Conservation (phyloP, 768 basidiomycete species). For the Steccherinum ochraceum region DNA sequence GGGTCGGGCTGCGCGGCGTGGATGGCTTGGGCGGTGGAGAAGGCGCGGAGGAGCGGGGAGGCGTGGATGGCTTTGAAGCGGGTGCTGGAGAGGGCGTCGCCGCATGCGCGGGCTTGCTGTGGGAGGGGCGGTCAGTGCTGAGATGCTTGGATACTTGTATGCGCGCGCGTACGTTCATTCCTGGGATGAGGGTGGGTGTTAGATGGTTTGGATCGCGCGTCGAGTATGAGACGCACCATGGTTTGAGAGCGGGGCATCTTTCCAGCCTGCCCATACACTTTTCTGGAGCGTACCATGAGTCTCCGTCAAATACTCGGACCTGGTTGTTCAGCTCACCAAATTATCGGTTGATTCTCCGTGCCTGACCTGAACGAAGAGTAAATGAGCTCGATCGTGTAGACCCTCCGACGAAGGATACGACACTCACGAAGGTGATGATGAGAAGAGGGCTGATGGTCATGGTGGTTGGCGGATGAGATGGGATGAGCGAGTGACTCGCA, state of each 20-base stretch:
- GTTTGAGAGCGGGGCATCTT: constrained; percentile 66
- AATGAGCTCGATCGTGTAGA: no score
- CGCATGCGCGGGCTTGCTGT: constrained; percentile 40
- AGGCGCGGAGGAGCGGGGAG: constrained; percentile 61
- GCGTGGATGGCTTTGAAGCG: constrained; percentile 53
- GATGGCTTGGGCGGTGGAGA: constrained; percentile 54
- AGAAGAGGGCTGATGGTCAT: not conserved
- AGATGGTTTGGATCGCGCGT: not conserved
- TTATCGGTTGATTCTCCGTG: constrained; percentile 81
- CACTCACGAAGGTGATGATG: constrained; percentile 16
- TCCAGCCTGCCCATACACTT: constrained; percentile 71
- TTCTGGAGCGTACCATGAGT: not conserved
- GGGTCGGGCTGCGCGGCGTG: constrained; percentile 39
- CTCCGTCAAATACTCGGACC: not conserved
- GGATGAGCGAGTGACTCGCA: no score
- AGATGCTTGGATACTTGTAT: constrained; percentile 17
- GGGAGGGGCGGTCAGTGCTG: not conserved
- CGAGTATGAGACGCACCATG: constrained; percentile 44
- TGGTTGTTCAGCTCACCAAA: constrained; percentile 35
- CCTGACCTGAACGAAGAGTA: constrained; percentile 48
- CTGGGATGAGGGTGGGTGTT: constrained; percentile 8
- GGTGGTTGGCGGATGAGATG: not conserved
- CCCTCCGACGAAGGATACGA: not conserved
- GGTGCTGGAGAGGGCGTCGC: constrained; percentile 39
- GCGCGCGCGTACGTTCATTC: constrained; percentile 26